Evolutionary conservation across 2,329 filamentous ascomycete species (phyloP).

Genomic region (Chrysoporthe cubensis): DNA sequence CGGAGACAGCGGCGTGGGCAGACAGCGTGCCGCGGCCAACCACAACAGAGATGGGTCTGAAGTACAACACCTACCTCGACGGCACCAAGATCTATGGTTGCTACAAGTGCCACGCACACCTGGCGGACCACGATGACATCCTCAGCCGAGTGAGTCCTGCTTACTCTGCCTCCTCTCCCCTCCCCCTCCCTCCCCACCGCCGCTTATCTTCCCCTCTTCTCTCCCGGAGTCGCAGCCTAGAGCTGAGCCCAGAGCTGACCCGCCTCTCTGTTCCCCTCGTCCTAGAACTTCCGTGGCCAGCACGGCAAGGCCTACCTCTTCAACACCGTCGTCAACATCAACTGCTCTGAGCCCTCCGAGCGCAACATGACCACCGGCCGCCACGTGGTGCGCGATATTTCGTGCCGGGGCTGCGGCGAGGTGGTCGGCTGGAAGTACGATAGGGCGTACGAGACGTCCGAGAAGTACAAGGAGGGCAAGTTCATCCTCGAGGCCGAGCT

Average conservation of each 20-base stretch:
- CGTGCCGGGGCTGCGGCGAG: slow-evolving; percentile 87
- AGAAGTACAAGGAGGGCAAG: slow-evolving; percentile 99
- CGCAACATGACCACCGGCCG: slow-evolving; percentile 97
- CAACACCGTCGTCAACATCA: slow-evolving; percentile 90
- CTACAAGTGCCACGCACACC: slow-evolving; percentile 93
- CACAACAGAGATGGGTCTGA: slow-evolving; percentile 72
- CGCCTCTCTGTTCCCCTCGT: background rate
- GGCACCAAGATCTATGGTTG: slow-evolving; percentile 88
- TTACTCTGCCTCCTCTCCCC: slow-evolving; percentile 8
- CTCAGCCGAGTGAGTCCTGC: slow-evolving; percentile 76
- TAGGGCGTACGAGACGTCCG: slow-evolving; percentile 86
- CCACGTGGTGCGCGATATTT: slow-evolving; percentile 92
- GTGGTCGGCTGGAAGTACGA: slow-evolving; percentile 99
- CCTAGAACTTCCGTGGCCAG: slow-evolving; percentile 94
- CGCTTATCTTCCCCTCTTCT: background rate
- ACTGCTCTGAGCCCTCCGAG: slow-evolving; percentile 81
- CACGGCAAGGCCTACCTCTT: slow-evolving; percentile 98
- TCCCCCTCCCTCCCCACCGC: slow-evolving; percentile 20
- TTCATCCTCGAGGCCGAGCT: slow-evolving; percentile 94
- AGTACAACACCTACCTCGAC: slow-evolving; percentile 90
- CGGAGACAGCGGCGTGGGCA: background rate
- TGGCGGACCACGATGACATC: slow-evolving; percentile 94
- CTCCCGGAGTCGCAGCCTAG: no score
- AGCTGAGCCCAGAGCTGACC: background rate
- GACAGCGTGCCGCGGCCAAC: no score